Evolutionary conservation across 2,329 filamentous ascomycete species (phyloP).

Genomic region (Neonectria magnoliae): DNA sequence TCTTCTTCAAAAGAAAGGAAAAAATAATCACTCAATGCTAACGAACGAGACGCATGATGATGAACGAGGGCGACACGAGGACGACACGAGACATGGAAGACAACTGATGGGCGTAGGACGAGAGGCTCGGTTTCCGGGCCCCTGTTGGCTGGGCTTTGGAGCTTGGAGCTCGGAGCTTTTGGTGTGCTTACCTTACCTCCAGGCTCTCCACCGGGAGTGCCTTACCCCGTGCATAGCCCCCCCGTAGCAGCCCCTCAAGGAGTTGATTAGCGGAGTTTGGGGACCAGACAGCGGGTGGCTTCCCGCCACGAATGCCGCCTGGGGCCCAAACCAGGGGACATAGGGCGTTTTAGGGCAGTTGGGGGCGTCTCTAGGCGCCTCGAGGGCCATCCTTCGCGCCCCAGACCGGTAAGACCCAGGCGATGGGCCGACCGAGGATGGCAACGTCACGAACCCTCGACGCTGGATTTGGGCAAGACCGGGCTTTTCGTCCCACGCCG

Average conservation of each 20-base stretch:
- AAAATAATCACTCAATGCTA: constrained; percentile 14
- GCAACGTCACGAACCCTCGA: neutral
- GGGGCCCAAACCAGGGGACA: neutral
- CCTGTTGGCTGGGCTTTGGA: constrained; percentile 3
- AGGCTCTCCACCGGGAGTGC: constrained; percentile 11
- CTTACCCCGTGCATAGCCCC: constrained; percentile 22
- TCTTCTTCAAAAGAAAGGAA: neutral
- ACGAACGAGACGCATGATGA: constrained; percentile 26
- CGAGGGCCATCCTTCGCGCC: neutral
- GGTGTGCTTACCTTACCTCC: constrained; percentile 1
- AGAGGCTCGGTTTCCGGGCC: constrained; percentile 11
- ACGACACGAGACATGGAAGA: constrained; percentile 19
- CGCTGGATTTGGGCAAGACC: neutral
- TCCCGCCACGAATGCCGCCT: constrained; percentile 8
- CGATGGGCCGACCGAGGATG: neutral
- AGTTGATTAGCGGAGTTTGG: constrained; percentile 7
- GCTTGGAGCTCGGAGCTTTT: neutral
- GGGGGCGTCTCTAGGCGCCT: neutral
- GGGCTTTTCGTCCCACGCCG: neutral
- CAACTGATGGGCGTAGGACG: constrained; percentile 11
- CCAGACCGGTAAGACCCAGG: neutral
- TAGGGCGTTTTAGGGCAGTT: constrained; percentile 5
- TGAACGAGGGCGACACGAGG: constrained; percentile 10
- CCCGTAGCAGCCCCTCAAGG: neutral
- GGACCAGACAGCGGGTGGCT: constrained; percentile 10